Percentiles rank a stretch among this genome's conserved stretches.
These are phyloP conservation scores for Ustilago loliicola DNA, from an alignment of 1,284 basidiomycete species.

Conservation along the genomic window DNA sequence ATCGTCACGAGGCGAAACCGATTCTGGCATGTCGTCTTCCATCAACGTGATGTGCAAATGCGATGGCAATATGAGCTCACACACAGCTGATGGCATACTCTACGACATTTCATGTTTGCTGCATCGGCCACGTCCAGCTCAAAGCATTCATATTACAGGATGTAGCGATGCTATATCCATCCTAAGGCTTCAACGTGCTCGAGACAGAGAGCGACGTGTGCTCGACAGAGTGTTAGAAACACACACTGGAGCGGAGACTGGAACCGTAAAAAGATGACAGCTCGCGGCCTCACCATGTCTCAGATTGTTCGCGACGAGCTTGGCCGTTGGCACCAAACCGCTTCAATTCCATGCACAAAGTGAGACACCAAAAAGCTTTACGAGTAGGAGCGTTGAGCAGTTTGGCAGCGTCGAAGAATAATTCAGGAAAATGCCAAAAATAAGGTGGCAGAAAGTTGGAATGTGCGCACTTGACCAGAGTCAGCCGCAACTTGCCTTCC, in stretches of 20 bases:
- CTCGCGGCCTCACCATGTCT: conserved; percentile 1
- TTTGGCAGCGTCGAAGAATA: background rate
- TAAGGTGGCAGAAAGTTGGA: background rate
- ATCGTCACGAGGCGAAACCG: conserved; percentile 24
- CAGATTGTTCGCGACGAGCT: conserved; percentile 1
- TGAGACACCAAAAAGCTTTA: background rate
- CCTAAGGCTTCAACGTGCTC: background rate
- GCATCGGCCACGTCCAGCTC: no score
- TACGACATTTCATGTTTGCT: no score
- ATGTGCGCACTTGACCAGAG: background rate
- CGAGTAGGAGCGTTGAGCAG: background rate
- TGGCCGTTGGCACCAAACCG: no score
- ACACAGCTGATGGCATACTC: no score
- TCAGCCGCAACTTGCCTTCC: background rate
- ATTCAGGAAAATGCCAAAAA: background rate
- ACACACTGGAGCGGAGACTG: conserved; percentile 1
- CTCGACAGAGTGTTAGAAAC: background rate
- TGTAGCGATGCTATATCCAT: no score
- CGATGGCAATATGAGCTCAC: no score
- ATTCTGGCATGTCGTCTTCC: conserved; percentile 16
- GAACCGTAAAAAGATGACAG: conserved; percentile 3
- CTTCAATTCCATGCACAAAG: conserved; percentile 1
- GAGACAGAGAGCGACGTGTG: background rate
- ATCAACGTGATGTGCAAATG: background rate
- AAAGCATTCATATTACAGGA: no score